Conservation (phyloP, 306 rosid species). For the Mucuna pruriens region DNA sequence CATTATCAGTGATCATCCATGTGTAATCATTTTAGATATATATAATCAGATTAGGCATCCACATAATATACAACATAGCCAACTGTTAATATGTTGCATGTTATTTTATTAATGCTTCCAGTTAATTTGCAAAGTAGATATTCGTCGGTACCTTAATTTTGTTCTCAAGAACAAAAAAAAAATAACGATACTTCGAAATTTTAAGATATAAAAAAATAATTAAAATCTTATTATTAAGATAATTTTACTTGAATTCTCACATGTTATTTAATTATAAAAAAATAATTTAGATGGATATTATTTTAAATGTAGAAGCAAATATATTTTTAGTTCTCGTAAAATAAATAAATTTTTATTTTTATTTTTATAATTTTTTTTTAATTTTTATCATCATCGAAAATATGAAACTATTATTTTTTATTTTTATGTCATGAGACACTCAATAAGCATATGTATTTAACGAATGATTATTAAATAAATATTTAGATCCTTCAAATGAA, state of each 20-base stretch:
- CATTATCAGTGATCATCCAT: slow-evolving; percentile 29
- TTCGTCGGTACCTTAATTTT: too few species aligned
- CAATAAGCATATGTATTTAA: too few species aligned
- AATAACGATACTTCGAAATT: too few species aligned
- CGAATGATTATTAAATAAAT: too few species aligned
- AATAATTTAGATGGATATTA: neutral
- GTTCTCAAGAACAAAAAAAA: neutral
- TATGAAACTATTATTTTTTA: too few species aligned
- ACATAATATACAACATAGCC: neutral
- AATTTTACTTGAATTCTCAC: neutral
- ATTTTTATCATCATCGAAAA: too few species aligned
- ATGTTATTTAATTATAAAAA: neutral
- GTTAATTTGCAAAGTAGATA: neutral
- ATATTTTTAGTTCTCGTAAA: too few species aligned
- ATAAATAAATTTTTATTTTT: too few species aligned
- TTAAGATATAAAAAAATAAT: neutral
- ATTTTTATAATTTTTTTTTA: too few species aligned
- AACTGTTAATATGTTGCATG: neutral
- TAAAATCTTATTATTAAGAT: neutral
- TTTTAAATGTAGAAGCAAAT: too few species aligned
- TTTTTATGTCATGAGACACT: too few species aligned
- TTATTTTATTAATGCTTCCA: neutral
- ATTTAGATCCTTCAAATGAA: too few species aligned
- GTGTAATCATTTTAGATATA: slow-evolving; percentile 22
- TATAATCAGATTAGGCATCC: neutral